These are phyloP conservation scores for Pulveroboletus frians DNA, from an alignment of 768 basidiomycete genomes.

Conservation along the genomic window DNA sequence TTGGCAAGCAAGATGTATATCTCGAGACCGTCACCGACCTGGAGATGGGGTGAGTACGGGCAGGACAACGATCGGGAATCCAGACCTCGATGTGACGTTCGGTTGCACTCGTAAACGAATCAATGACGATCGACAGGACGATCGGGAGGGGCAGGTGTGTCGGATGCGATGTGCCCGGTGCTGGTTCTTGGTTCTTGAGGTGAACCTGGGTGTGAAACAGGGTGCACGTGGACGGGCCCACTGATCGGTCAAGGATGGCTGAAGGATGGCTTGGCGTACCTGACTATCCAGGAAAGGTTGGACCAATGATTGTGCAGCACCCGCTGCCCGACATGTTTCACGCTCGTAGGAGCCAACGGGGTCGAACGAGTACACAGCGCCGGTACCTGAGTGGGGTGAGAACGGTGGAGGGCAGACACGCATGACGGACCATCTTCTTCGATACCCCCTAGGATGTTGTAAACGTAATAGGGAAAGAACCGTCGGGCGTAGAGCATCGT, in stretches of 20 bases:
- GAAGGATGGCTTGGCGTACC: slow-evolving; percentile 47
- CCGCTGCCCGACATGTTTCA: slow-evolving; percentile 93
- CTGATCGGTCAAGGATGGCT: slow-evolving; percentile 45
- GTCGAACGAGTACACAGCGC: slow-evolving; percentile 99
- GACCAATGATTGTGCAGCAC: slow-evolving; percentile 88
- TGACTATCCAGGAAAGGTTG: slow-evolving; percentile 99
- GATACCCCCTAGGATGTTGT: slow-evolving; percentile 93
- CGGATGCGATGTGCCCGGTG: slow-evolving; percentile 69
- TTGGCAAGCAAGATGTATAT: slow-evolving; percentile 81
- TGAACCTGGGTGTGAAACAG: slow-evolving; percentile 63
- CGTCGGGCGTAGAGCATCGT: slow-evolving; percentile 95
- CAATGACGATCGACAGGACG: slow-evolving; percentile 84
- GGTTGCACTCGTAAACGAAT: slow-evolving; percentile 95
- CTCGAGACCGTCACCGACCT: slow-evolving; percentile 96
- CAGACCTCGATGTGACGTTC: slow-evolving; percentile 95
- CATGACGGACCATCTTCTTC: slow-evolving; percentile 83
- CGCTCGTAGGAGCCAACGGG: slow-evolving; percentile 98
- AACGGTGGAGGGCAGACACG: background rate
- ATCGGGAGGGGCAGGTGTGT: slow-evolving; percentile 73
- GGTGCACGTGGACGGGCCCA: slow-evolving; percentile 31
- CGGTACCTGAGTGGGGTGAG: slow-evolving; percentile 56
- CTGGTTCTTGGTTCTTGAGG: slow-evolving; percentile 90
- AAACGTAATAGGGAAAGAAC: slow-evolving; percentile 98
- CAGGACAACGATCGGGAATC: slow-evolving; percentile 6
- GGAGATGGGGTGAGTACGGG: slow-evolving; percentile 4